Conservation (phyloP, 139 green algal genomes). For the Raphidocelis subcapitata region DNA sequence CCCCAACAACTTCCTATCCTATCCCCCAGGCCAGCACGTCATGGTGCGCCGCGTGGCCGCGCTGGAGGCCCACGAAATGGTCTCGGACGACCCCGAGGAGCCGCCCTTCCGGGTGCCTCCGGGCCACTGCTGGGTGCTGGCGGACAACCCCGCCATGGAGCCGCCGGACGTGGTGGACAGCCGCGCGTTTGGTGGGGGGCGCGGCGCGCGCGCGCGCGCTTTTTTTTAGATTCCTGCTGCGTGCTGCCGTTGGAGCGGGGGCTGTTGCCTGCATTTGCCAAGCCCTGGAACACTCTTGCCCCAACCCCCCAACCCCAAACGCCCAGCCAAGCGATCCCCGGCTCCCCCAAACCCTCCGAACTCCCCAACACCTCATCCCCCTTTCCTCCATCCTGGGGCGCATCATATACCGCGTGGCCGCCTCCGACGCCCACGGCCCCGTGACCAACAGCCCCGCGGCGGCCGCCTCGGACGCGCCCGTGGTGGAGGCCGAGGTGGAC, state of each 20-base stretch:
- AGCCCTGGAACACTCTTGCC: no score
- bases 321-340: no score
- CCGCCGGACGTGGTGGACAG: conserved; percentile 57
- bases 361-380: conserved; percentile 50
- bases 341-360: no score
- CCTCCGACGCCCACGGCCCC: conserved; percentile 3
- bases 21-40: neutral
- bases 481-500: conserved; percentile 32
- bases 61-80: conserved; percentile 71
- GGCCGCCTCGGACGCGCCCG: conserved; percentile 9
- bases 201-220: no score
- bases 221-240: no score
- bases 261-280: no score
- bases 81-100: conserved; percentile 33
- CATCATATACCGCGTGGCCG: conserved; percentile 20
- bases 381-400: conserved; percentile 50
- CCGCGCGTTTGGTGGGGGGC: conserved; percentile 48
- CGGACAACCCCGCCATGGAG: conserved; percentile 70
- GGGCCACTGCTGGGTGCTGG: conserved; percentile 86
- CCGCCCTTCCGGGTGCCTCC: conserved; percentile 31
- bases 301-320: no score
- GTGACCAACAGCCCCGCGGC: conserved; percentile 9
- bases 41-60: conserved; percentile 79
- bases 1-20: no score
- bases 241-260: no score